These are phyloP conservation scores for Trametes maxima DNA, from an alignment of 768 basidiomycete species.

Conservation along the genomic window DNA sequence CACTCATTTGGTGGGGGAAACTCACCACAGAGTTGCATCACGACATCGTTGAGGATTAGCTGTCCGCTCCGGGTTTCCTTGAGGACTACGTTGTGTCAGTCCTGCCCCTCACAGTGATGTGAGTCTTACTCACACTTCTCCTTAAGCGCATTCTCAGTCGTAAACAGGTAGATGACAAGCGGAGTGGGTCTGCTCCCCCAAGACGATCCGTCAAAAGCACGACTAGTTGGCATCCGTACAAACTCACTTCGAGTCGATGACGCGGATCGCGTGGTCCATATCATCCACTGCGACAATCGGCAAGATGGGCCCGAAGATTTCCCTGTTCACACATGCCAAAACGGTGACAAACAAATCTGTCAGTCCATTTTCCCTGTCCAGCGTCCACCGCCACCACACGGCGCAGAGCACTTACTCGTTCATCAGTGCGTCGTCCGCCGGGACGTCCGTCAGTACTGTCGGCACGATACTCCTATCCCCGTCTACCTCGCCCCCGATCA, in stretches of 20 bases:
- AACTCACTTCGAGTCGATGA: slow-evolving; percentile 53
- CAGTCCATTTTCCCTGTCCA: neutral
- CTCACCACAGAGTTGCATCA: slow-evolving; percentile 55
- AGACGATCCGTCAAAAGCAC: neutral
- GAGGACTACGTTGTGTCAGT: slow-evolving; percentile 44
- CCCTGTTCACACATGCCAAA: slow-evolving; percentile 41
- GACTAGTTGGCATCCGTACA: neutral
- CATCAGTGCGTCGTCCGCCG: slow-evolving; percentile 57
- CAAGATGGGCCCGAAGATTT: slow-evolving; percentile 74
- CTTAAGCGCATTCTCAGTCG: slow-evolving; percentile 43
- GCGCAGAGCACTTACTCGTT: slow-evolving; percentile 48
- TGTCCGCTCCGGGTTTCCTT: slow-evolving; percentile 58
- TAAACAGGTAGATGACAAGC: slow-evolving; percentile 67
- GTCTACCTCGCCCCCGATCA: slow-evolving; percentile 52
- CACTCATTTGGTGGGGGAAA: neutral
- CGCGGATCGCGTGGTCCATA: slow-evolving; percentile 56
- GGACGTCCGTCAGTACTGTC: slow-evolving; percentile 59
- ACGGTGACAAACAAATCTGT: neutral
- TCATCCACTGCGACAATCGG: slow-evolving; percentile 61
- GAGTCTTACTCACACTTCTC: slow-evolving; percentile 26
- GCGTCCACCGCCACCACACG: neutral
- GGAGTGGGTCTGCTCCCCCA: slow-evolving; percentile 49
- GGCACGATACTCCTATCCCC: slow-evolving; percentile 53
- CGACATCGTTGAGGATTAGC: slow-evolving; percentile 60
- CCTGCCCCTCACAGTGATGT: neutral